Evolutionary conservation across 352 stramenopile genomes (phyloP).

Genomic region (Globisporangium paddicum): DNA sequence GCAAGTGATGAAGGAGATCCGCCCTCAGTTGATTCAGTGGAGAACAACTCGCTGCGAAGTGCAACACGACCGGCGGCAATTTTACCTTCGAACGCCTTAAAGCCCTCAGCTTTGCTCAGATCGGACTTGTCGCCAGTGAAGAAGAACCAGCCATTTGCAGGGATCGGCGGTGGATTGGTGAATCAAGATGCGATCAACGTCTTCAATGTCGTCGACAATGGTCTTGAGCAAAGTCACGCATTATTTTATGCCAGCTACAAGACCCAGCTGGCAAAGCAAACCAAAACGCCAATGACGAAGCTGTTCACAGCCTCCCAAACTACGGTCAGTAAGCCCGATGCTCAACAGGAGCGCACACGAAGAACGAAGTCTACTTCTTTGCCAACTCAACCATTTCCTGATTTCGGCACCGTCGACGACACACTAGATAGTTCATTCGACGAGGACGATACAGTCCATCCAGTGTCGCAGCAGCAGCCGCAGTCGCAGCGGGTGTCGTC

Average conservation of each 20-base stretch:
- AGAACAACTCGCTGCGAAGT: neutral
- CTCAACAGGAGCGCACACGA: neutral
- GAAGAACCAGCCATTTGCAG: neutral
- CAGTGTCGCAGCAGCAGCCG: neutral
- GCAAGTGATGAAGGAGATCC: neutral
- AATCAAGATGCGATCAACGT: neutral
- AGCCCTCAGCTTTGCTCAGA: neutral
- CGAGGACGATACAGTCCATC: neutral
- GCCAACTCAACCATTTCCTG: neutral
- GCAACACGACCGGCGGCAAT: neutral
- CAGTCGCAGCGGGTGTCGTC: neutral
- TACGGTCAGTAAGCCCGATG: neutral
- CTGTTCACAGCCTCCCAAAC: neutral
- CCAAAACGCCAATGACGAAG: slow-evolving; percentile 4
- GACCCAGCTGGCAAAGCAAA: neutral
- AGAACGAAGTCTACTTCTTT: too few species aligned
- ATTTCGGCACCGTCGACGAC: neutral
- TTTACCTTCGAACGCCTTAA: neutral
- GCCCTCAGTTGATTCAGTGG: neutral
- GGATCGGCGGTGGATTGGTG: neutral
- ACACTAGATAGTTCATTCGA: slow-evolving; percentile 1
- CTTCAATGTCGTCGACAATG: neutral
- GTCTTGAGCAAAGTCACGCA: neutral
- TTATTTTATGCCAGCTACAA: neutral
- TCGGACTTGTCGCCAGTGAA: slow-evolving; percentile 7